These are phyloP conservation scores for Grosmannia serpens DNA, from an alignment of 2,329 filamentous ascomycete genomes.

Conservation along the genomic window DNA sequence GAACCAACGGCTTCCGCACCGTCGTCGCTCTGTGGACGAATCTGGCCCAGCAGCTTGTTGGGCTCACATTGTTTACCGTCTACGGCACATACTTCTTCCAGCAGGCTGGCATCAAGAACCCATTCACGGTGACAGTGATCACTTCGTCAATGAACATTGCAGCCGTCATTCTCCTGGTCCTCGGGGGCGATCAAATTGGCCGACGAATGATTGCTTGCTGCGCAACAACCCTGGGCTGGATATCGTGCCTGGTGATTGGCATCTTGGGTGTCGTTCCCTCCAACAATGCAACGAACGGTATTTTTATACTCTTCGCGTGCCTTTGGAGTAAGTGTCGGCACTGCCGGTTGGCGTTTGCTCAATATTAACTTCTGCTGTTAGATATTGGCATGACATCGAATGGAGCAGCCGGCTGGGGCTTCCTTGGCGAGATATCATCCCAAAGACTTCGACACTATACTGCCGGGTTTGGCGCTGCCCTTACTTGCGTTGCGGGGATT, in stretches of 20 bases:
- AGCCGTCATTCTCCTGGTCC: slow-evolving; percentile 7
- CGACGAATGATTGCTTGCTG: slow-evolving; percentile 11
- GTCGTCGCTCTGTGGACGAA: slow-evolving; percentile 19
- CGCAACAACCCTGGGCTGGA: slow-evolving; percentile 7
- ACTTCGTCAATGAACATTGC: slow-evolving; percentile 10
- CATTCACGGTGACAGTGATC: slow-evolving; percentile 12
- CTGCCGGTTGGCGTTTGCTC: not conserved
- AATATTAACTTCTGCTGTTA: not conserved
- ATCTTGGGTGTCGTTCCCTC: slow-evolving; percentile 12
- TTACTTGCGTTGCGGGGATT: slow-evolving; percentile 15
- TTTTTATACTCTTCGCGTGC: slow-evolving; percentile 15
- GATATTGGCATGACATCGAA: slow-evolving; percentile 14
- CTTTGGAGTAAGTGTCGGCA: slow-evolving; percentile 16
- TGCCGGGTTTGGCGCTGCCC: slow-evolving; percentile 19
- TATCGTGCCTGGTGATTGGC: slow-evolving; percentile 11
- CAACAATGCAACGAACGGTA: slow-evolving; percentile 7
- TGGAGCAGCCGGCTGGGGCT: slow-evolving; percentile 18
- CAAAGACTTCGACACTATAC: slow-evolving; percentile 22
- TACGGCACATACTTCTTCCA: slow-evolving; percentile 22
- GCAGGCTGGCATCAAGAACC: slow-evolving; percentile 18
- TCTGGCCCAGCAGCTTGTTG: slow-evolving; percentile 14
- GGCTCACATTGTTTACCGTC: slow-evolving; percentile 13
- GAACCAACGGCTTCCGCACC: slow-evolving; percentile 18
- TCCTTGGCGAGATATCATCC: slow-evolving; percentile 24
- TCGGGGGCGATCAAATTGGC: slow-evolving; percentile 12